These are phyloP conservation scores for Incumbomyces lentus DNA, from an alignment of 2,329 filamentous ascomycete species.

Conservation along the genomic window DNA sequence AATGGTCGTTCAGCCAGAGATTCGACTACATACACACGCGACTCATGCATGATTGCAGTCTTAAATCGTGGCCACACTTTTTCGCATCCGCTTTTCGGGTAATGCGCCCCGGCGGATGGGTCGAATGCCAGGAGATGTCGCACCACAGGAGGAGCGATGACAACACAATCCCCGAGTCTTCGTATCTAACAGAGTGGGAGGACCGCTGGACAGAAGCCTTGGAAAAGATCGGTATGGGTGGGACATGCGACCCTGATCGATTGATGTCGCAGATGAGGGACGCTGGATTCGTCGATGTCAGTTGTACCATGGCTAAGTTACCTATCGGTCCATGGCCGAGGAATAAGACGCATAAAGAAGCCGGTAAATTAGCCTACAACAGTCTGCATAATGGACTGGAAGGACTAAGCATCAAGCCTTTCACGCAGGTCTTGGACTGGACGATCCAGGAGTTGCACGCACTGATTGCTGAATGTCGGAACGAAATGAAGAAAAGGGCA, in stretches of 20 bases:
- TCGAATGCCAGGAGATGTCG: constrained; percentile 25
- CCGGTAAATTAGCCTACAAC: constrained; percentile 18
- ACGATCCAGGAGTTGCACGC: constrained; percentile 21
- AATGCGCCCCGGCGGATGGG: constrained; percentile 32
- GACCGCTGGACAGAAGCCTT: constrained; percentile 23
- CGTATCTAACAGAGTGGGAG: constrained; percentile 6
- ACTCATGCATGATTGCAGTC: constrained; percentile 14
- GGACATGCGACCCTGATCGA: constrained; percentile 26
- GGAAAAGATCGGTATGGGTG: constrained; percentile 25
- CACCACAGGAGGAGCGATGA: constrained; percentile 32
- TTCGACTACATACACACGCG: constrained; percentile 26
- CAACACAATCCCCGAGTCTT: constrained; percentile 9
- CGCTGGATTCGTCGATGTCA: constrained; percentile 45
- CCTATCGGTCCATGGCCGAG: constrained; percentile 26
- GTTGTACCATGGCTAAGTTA: constrained; percentile 25
- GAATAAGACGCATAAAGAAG: constrained; percentile 22
- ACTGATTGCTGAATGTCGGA: constrained; percentile 16
- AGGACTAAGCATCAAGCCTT: constrained; percentile 18
- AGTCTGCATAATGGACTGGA: constrained; percentile 17
- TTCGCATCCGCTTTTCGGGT: constrained; percentile 12
- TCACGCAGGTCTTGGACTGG: constrained; percentile 19
- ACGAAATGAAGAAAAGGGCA: constrained; percentile 16
- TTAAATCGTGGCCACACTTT: constrained; percentile 20
- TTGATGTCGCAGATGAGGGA: constrained; percentile 24
- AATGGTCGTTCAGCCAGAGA: constrained; percentile 23